Evolutionary conservation across 2,329 filamentous ascomycete genomes (phyloP).

Genomic region (Colletotrichum sp.): DNA sequence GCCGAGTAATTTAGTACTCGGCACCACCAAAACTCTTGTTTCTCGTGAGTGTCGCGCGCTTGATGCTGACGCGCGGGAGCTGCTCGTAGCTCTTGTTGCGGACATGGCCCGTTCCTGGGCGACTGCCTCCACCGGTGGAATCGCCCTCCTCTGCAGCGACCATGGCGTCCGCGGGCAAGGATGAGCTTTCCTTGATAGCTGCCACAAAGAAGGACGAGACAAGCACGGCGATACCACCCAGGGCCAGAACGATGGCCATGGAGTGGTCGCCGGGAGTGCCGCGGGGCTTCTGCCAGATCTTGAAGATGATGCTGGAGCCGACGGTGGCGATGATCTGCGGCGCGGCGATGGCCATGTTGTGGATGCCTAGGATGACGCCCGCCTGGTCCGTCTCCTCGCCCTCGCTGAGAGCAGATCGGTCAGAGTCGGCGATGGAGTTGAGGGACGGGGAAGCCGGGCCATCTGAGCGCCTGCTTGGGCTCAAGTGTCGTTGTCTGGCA

Average conservation of each 20-base stretch:
- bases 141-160: constrained; percentile 49
- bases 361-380: constrained; percentile 89
- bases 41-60: constrained; percentile 51
- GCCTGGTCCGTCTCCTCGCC: constrained; percentile 74
- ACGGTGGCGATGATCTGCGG: constrained; percentile 92
- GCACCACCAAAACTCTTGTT: constrained; percentile 54
- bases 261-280: constrained; percentile 85
- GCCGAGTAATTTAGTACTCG: constrained; percentile 41
- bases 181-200: constrained; percentile 66
- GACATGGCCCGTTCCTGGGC: constrained; percentile 33
- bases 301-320: constrained; percentile 84
- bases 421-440: constrained; percentile 6
- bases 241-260: constrained; percentile 83
- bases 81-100: constrained; percentile 46
- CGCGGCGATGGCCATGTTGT: constrained; percentile 92
- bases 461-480: constrained; percentile 8
- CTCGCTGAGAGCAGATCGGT: constrained; percentile 32
- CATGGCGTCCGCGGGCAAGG: constrained; percentile 40
- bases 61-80: constrained; percentile 46
- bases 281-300: constrained; percentile 83
- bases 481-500: constrained; percentile 33
- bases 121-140: constrained; percentile 23
- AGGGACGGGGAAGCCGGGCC: constrained; percentile 10
- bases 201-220: constrained; percentile 76
- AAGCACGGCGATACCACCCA: constrained; percentile 81